Evolutionary conservation across 2,329 filamentous ascomycete genomes (phyloP), one percentile per base, ranked within the genome.

Genomic region (Ilyonectria sp.): DNA sequence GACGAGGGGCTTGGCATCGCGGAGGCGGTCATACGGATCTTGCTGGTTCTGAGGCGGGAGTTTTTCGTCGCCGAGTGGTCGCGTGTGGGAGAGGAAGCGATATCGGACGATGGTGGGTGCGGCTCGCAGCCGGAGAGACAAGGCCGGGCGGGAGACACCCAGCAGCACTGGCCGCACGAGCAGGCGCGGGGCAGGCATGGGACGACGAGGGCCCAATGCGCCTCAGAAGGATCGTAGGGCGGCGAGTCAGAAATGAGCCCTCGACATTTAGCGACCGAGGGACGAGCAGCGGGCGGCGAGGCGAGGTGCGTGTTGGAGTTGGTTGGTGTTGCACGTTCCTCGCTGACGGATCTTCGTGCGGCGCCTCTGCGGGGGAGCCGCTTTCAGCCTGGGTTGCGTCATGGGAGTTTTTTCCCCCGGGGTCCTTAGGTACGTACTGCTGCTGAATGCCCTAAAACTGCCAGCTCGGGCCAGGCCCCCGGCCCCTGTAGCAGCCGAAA

Each of bases 1-100:
- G 17, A 81, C 74, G 59, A 82, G 76, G 4, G 80, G 81, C 11
- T 71, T 72, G 15, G 80, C 79, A 23, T 72, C 70, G 52, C 74
- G 76, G 31, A 81, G 73, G 43, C 65, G 74, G 15, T 78, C 71
- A 66, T 77, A 50, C 10, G 71, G 65, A 43, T 77, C 69, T 8
- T 74, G 8, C 49, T 52, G 49, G 17, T 52, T 31, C 49, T 52
- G 49, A 8, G 50, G 50, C 8, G 50, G 50, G 6, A 21, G 29
- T 21, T 35, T 13, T 15, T 65, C 50, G 35, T 52, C 43, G 33
- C 37, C 63, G 26, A 65, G 71, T 49, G 59, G 70, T 2, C 50
- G 44, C 9, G 71, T 75, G 60, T 62, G 68, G 3, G 77, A 76
- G 47, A 80, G 69, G 19, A 69, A 33, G 19, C 76, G 76, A 35